Percentiles rank a stretch among this genome's conserved stretches.
These are phyloP conservation scores for Coemansia sp. DNA, from an alignment of 192 early-diverging fungal species.

Conservation along the genomic window DNA sequence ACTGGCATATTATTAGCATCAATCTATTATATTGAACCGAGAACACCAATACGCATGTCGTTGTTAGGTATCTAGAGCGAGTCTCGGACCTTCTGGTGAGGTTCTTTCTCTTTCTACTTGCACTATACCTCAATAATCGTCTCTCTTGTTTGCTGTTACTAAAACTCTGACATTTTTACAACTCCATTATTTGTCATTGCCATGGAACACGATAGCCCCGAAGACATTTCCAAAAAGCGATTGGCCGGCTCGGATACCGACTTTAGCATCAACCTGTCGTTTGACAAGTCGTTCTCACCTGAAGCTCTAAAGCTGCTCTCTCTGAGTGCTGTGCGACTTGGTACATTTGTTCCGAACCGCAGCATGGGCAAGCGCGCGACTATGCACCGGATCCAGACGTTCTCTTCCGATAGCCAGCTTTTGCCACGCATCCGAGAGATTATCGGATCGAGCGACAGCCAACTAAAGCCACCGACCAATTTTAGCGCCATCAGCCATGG, in stretches of 20 bases:
- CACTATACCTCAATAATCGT: background rate
- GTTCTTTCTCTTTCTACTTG: background rate
- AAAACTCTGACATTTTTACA: background rate
- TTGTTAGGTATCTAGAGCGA: background rate
- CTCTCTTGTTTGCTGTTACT: background rate
- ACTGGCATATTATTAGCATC: background rate
- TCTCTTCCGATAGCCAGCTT: slow-evolving; percentile 27
- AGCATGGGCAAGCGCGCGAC: slow-evolving; percentile 2
- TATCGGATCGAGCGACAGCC: slow-evolving; percentile 41
- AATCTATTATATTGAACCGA: background rate
- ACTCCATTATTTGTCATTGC: slow-evolving; percentile 2
- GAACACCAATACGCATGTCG: background rate
- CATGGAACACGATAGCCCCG: slow-evolving; percentile 1
- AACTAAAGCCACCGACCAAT: slow-evolving; percentile 4
- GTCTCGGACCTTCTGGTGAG: background rate
- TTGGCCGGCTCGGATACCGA: slow-evolving; percentile 34
- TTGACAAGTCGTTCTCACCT: slow-evolving; percentile 26
- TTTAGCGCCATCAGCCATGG: background rate
- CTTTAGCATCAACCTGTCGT: slow-evolving; percentile 35
- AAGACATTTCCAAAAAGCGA: slow-evolving; percentile 11
- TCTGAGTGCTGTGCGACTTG: background rate
- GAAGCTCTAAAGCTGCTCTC: background rate
- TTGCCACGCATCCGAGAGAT: slow-evolving; percentile 33
- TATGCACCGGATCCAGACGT: slow-evolving; percentile 1
- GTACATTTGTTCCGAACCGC: slow-evolving; percentile 2